phyloP scores from a whole-genome alignment of 768 basidiomycete genomes.

The Guyanaporus albipodus region DNA sequence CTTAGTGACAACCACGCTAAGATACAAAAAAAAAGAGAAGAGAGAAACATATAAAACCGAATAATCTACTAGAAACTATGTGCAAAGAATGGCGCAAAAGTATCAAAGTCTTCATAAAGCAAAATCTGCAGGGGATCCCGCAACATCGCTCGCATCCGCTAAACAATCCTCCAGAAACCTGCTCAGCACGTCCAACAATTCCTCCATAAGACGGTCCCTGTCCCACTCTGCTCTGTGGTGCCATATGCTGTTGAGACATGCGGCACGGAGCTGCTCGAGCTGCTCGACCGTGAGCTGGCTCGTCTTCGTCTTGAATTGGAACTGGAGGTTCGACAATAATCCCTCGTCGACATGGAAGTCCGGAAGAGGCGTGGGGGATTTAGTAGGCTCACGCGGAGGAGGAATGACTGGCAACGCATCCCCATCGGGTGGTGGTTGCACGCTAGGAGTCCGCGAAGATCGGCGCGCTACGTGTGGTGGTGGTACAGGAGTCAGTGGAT shows the following conservation, averaged over 20 bases:
- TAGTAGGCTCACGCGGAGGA: conserved; percentile 42
- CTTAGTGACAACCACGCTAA: conserved; percentile 10
- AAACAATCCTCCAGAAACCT: conserved; percentile 67
- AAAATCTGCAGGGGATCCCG: background rate
- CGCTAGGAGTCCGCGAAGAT: conserved; percentile 6
- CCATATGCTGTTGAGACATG: conserved; percentile 80
- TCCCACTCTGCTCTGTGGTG: conserved; percentile 80
- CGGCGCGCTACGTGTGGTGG: background rate
- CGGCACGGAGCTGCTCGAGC: conserved; percentile 90
- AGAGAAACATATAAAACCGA: conserved; percentile 14
- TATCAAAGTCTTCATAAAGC: too few species aligned
- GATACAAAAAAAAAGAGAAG: conserved; percentile 21
- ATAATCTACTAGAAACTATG: conserved; percentile 19
- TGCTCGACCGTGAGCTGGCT: conserved; percentile 72
- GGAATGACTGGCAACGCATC: conserved; percentile 20
- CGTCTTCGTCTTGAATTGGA: conserved; percentile 53
- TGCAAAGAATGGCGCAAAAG: too few species aligned
- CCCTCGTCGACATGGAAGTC: conserved; percentile 65
- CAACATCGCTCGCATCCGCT: conserved; percentile 14
- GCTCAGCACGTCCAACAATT: conserved; percentile 52
- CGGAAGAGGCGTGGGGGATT: conserved; percentile 67
- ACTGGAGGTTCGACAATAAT: conserved; percentile 46
- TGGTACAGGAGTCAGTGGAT: conserved; percentile 9
- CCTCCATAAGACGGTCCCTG: conserved; percentile 57
- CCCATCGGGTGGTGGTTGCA: conserved; percentile 10